These are phyloP conservation scores for Rhizopogon hawkerae DNA, from an alignment of 1,284 basidiomycete species.

Conservation along the genomic window DNA sequence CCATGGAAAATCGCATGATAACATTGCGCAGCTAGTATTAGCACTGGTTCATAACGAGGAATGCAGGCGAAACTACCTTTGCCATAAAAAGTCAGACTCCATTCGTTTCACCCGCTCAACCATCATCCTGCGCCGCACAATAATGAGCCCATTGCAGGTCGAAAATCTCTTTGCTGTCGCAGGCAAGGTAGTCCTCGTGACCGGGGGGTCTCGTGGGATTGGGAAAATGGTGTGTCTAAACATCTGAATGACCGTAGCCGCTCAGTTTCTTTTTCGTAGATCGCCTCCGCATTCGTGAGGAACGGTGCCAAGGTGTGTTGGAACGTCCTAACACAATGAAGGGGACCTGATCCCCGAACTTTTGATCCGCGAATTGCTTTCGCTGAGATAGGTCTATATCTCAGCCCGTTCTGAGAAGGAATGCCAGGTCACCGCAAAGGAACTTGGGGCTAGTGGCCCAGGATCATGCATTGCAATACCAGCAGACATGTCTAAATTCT, in stretches of 20 bases:
- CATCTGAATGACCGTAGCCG: neutral
- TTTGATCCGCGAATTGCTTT: neutral
- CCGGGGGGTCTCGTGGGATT: slow-evolving; percentile 65
- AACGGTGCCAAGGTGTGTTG: slow-evolving; percentile 52
- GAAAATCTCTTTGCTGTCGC: slow-evolving; percentile 49
- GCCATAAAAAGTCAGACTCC: too few species aligned
- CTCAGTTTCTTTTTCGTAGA: slow-evolving; percentile 32
- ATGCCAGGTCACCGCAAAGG: slow-evolving; percentile 47
- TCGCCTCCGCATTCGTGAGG: slow-evolving; percentile 56
- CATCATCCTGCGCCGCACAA: neutral
- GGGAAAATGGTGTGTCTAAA: slow-evolving; percentile 53
- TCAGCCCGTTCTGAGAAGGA: slow-evolving; percentile 52
- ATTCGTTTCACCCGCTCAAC: neutral
- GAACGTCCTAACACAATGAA: neutral
- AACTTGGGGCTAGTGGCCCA: slow-evolving; percentile 47
- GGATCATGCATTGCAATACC: slow-evolving; percentile 52
- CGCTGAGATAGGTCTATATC: slow-evolving; percentile 51
- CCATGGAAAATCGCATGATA: slow-evolving; percentile 13
- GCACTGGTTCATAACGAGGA: neutral
- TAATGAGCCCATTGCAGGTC: slow-evolving; percentile 34
- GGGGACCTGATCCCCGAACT: neutral
- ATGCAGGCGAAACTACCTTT: slow-evolving; percentile 1
- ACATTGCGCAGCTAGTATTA: slow-evolving; percentile 9
- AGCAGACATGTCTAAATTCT: slow-evolving; percentile 51
- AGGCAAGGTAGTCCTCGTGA: slow-evolving; percentile 57